Base-by-base conservation (phyloP, 2,329 filamentous ascomycete species). In the Xylariaceae sp. region DNA sequence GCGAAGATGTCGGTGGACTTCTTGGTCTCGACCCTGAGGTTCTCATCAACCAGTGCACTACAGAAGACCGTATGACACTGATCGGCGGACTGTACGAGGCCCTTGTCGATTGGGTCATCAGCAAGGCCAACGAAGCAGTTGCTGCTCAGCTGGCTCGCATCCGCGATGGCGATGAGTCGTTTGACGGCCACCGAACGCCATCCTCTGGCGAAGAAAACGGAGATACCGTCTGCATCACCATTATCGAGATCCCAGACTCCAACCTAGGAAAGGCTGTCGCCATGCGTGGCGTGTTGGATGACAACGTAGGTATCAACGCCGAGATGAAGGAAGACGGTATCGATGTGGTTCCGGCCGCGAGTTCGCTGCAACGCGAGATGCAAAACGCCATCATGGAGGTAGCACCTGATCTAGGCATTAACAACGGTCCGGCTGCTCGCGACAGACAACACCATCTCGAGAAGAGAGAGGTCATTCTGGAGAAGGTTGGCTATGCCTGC, bases 311-410 rank as follows among this genome's bases (percentile, higher is more conserved):
- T 55, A 97, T 99, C 76, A 97, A 97, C 68, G 83, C 88, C 0
- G 94, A 99, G 77, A 97, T 99, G 92, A 96, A 93, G 70, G 88
- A 93, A 63, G 94, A 99, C 66, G 94, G 94, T 8, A 83, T 99
- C 0, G 83, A 89, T n/a, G 82, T 95, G 1, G 76, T 82, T 0
- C 68, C 87, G 0, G 86, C 86, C 1, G 89, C 89, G n/a, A 88
- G 87, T 59, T 95, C 93, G 0, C 88, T 97, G 8, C 73, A 93
- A 11, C 87, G 89, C 44, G 92, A 97, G 71, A 95, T 96, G 88
- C 85, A 89, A 69, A 86, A 87, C 59, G 91, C 92, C 1, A 84
- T 97, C 4, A 76, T 85, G 0, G 87, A 90, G 53, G 88, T 87
- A 45, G 90, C 87, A 53, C 86, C 88, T 1, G 90, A 97, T 66